These are phyloP conservation scores for Herpetomonas tarakana DNA, from an alignment of 208 protist species.

Conservation along the genomic window DNA sequence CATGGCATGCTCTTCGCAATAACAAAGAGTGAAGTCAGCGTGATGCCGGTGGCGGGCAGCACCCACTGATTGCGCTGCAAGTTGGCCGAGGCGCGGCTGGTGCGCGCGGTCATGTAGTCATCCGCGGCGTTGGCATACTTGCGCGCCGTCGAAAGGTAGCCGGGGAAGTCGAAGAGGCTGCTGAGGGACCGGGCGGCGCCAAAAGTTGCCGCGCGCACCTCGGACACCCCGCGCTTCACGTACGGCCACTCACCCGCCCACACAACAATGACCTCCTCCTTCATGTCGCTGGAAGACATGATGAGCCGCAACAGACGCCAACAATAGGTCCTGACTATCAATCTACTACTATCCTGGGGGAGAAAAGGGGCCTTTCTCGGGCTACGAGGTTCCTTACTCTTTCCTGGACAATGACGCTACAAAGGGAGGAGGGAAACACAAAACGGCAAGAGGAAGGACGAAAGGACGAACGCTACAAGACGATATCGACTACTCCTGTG, in stretches of 20 bases:
- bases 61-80: conserved; percentile 49
- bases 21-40: conserved; percentile 40
- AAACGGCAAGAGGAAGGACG: not conserved
- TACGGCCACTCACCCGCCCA: conserved; percentile 84
- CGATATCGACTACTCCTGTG: not conserved
- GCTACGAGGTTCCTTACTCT: too few species aligned
- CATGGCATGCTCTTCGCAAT: conserved; percentile 51
- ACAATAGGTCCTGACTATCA: too few species aligned
- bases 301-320: too few species aligned
- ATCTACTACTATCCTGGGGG: too few species aligned
- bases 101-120: conserved; percentile 33
- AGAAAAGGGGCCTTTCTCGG: too few species aligned
- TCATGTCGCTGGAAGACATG: conserved; percentile 18
- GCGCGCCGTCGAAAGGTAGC: conserved; percentile 41
- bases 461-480: not conserved
- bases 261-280: conserved; percentile 27
- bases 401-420: too few species aligned
- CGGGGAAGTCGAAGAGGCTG: conserved; percentile 39
- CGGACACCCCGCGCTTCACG: conserved; percentile 48
- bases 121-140: conserved; percentile 44
- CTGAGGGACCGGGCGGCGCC: conserved; percentile 12
- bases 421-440: not conserved
- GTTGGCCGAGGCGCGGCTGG: conserved; percentile 24
- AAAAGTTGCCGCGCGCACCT: conserved; percentile 31
- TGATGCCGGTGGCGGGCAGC: conserved; percentile 51